Evolutionary conservation across 306 rosid genomes (phyloP).

Genomic region (Vigna nakashimae): DNA sequence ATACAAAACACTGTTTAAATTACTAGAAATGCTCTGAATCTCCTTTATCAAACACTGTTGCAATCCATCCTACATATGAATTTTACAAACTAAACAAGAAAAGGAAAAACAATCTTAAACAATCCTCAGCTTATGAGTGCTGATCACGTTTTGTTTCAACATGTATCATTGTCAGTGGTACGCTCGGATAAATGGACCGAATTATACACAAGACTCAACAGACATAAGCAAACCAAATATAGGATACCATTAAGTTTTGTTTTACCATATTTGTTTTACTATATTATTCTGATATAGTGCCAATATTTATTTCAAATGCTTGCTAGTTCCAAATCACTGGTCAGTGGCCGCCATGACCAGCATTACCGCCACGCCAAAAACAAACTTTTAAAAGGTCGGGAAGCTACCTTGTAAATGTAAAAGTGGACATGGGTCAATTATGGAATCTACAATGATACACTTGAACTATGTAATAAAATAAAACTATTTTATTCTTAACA

Average conservation of each 20-base stretch:
- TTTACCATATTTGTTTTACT: not conserved
- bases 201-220: not conserved
- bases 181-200: not conserved
- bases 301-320: not conserved
- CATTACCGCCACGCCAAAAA: not conserved
- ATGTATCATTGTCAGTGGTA: not conserved
- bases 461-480: too few species aligned
- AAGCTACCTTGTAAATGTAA: not conserved
- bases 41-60: constrained; percentile 2
- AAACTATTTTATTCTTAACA: too few species aligned
- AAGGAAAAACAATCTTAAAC: not conserved
- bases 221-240: not conserved
- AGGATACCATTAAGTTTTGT: not conserved
- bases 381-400: not conserved
- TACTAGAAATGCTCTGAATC: not conserved
- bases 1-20: constrained; percentile 7
- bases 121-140: not conserved
- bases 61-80: not conserved
- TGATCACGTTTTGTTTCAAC: constrained; percentile 1
- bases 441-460: not conserved
- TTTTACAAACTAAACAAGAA: constrained; percentile 1
- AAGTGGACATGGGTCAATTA: not conserved
- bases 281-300: not conserved
- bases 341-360: not conserved
- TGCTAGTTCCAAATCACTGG: too few species aligned